phyloP scores from a whole-genome alignment of 2,329 filamentous ascomycete species.

The Aspergillus sp. region DNA sequence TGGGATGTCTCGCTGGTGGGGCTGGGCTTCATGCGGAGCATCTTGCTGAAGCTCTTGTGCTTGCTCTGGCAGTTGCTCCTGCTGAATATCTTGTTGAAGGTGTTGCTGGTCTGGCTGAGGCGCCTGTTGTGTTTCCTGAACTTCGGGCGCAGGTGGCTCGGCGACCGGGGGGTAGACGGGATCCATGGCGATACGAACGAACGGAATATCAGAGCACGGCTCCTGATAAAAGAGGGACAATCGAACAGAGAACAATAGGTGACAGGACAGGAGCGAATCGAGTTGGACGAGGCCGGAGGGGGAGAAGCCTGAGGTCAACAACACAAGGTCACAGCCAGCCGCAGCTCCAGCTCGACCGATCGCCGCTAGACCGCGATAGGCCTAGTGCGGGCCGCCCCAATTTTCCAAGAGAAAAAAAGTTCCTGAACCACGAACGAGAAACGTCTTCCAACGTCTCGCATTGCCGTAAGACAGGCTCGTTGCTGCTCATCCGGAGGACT shows the following conservation, averaged over 20 bases:
- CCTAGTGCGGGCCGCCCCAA: slow-evolving; percentile 30
- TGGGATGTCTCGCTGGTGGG: neutral
- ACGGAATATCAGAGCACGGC: slow-evolving; percentile 10
- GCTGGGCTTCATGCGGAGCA: neutral
- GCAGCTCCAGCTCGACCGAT: slow-evolving; percentile 30
- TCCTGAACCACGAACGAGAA: slow-evolving; percentile 23
- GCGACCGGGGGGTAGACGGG: slow-evolving; percentile 26
- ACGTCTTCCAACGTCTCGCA: slow-evolving; percentile 21
- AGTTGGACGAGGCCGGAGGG: slow-evolving; percentile 13
- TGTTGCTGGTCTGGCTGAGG: slow-evolving; percentile 24
- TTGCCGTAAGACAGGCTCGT: slow-evolving; percentile 30
- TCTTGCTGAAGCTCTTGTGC: neutral
- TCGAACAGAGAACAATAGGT: neutral
- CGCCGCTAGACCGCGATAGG: slow-evolving; percentile 41
- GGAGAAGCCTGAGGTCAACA: slow-evolving; percentile 21
- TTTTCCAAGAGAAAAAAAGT: slow-evolving; percentile 41
- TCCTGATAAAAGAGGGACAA: slow-evolving; percentile 2
- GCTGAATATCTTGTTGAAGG: neutral
- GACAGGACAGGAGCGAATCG: slow-evolving; percentile 11
- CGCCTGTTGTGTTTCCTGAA: slow-evolving; percentile 6
- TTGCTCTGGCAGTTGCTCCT: slow-evolving; percentile 12
- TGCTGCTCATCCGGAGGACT: slow-evolving; percentile 10
- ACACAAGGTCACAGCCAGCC: slow-evolving; percentile 11
- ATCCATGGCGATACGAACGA: slow-evolving; percentile 7
- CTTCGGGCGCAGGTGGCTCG: slow-evolving; percentile 25